Percentiles rank a stretch among this genome's conserved stretches.
Evolutionary conservation across 305 asterid genomes (phyloP).

Genomic region (Fraxinus angustifolia): DNA sequence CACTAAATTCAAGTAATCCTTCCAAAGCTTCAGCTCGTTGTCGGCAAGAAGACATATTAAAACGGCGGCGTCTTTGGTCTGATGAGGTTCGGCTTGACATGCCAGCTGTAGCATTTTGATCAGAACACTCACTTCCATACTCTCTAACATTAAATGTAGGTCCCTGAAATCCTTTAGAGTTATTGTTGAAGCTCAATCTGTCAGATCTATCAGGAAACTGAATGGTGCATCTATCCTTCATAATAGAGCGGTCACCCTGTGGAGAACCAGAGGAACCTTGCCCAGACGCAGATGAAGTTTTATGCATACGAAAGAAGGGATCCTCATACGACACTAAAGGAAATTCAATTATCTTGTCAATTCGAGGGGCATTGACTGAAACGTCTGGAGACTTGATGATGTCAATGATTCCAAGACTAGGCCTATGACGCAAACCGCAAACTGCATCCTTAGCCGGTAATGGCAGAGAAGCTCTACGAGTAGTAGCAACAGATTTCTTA

Average conservation of each 20-base stretch:
- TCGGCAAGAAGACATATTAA: conserved; percentile 76
- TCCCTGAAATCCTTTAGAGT: conserved; percentile 52
- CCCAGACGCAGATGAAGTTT: conserved; percentile 50
- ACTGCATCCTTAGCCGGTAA: conserved; percentile 42
- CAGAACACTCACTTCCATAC: conserved; percentile 64
- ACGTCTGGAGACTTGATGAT: conserved; percentile 56
- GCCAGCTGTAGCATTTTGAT: conserved; percentile 89
- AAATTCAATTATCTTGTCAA: conserved; percentile 78
- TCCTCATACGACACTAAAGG: conserved; percentile 59
- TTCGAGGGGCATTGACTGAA: conserved; percentile 77
- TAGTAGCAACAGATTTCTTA: conserved; percentile 50
- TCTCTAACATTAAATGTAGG: conserved; percentile 37
- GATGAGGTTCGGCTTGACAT: conserved; percentile 87
- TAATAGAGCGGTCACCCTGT: conserved; percentile 58
- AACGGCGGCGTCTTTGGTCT: conserved; percentile 58
- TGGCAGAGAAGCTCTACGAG: conserved; percentile 74
- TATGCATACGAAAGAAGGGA: conserved; percentile 37
- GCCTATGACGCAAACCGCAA: conserved; percentile 34
- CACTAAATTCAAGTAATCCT: conserved; percentile 88
- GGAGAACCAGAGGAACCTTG: conserved; percentile 68
- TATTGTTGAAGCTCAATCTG: conserved; percentile 44
- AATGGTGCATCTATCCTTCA: conserved; percentile 71
- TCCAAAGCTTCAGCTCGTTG: conserved; percentile 93
- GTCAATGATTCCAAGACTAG: conserved; percentile 44
- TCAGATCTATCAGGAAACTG: conserved; percentile 55